Percentiles rank a stretch among this genome's conserved stretches.
phyloP scores from a whole-genome alignment of 106 monocot species.

The Apostasia ramifera region DNA sequence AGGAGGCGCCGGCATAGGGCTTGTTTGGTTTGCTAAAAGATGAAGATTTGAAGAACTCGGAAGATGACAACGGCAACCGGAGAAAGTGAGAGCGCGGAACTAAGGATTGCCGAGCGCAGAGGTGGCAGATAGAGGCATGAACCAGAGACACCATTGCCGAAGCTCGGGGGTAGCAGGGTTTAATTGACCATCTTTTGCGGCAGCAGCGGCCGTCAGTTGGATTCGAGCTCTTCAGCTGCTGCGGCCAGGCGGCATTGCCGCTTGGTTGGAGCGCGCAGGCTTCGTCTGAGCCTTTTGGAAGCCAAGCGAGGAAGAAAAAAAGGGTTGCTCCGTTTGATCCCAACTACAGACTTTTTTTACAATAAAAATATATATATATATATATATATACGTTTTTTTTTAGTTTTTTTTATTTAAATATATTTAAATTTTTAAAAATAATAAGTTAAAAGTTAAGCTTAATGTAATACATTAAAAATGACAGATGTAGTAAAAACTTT shows the following conservation, averaged over 20 bases:
- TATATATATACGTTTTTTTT: too few species aligned
- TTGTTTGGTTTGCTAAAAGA: slow-evolving; percentile 1
- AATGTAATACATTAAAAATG: too few species aligned
- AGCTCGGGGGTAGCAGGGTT: background rate
- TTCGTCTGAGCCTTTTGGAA: too few species aligned
- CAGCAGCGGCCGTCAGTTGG: background rate
- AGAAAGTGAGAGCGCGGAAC: background rate
- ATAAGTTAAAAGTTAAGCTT: too few species aligned
- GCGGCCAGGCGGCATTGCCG: background rate
- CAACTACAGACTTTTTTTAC: too few species aligned
- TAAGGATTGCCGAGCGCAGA: slow-evolving; percentile 5
- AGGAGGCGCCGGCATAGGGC: slow-evolving; percentile 9
- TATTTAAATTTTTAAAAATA: too few species aligned
- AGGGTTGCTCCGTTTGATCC: too few species aligned
- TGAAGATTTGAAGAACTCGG: background rate
- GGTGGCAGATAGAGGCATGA: background rate
- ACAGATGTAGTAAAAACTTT: too few species aligned
- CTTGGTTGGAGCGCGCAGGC: too few species aligned
- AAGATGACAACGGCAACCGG: background rate
- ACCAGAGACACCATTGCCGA: background rate
- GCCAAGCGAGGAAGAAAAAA: too few species aligned
- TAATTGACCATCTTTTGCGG: background rate
- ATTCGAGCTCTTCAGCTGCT: background rate
- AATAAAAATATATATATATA: too few species aligned
- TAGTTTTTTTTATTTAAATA: too few species aligned